Evolutionary conservation across 2,329 filamentous ascomycete genomes (phyloP).

Genomic region (Aspergillus japonicus): DNA sequence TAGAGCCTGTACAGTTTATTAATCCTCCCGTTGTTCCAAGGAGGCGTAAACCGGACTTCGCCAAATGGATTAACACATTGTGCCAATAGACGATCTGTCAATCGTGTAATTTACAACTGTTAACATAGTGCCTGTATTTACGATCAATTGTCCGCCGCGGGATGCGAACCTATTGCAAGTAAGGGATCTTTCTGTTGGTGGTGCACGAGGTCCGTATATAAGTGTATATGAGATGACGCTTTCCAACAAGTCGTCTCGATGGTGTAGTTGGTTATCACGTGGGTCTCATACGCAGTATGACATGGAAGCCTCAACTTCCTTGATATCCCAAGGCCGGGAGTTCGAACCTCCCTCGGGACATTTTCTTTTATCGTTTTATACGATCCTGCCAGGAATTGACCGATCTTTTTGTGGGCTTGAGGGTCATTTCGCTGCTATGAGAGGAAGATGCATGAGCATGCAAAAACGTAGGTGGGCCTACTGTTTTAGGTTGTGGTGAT

Average conservation of each 20-base stretch:
- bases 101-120: neutral
- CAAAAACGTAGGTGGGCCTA: rapidly evolving
- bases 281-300: neutral
- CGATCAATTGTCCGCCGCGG: no score
- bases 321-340: neutral
- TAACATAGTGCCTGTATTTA: neutral
- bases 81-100: neutral
- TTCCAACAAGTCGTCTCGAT: neutral
- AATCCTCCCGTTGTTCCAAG: neutral
- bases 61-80: neutral
- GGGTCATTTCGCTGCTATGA: no score
- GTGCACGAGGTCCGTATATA: no score
- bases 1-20: neutral
- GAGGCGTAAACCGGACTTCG: neutral
- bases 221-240: no score
- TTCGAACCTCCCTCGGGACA: neutral
- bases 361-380: neutral
- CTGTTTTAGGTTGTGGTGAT: no score
- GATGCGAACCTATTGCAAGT: no score
- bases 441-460: no score
- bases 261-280: neutral
- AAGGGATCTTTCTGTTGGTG: no score
- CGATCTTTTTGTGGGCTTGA: neutral
- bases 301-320: neutral
- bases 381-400: neutral